phyloP scores from a whole-genome alignment of 1,284 basidiomycete species.

The Phylloporus sp. region DNA sequence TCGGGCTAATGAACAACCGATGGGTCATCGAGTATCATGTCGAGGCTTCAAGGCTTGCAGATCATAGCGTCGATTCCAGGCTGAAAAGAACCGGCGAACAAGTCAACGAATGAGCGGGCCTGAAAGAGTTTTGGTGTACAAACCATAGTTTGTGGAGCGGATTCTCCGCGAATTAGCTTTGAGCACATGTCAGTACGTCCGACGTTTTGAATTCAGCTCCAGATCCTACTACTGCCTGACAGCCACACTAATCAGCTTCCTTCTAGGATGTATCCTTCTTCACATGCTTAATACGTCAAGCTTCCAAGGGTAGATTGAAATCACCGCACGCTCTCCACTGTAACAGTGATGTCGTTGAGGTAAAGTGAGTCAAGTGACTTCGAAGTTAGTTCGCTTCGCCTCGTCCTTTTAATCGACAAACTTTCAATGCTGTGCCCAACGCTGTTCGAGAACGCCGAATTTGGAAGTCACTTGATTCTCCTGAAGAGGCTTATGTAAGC shows the following conservation, averaged over 20 bases:
- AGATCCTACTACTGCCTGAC: not conserved
- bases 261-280: not conserved
- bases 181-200: not conserved
- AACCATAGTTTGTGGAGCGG: not conserved
- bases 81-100: not conserved
- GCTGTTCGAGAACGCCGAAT: no score
- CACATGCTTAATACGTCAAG: no score
- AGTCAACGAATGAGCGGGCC: not conserved
- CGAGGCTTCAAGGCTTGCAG: not conserved
- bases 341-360: no score
- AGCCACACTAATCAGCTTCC: not conserved
- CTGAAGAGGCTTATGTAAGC: no score
- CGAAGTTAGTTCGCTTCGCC: no score
- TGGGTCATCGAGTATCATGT: not conserved
- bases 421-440: no score
- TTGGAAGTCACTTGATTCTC: no score
- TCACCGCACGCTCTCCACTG: no score
- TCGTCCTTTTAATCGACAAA: no score
- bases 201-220: not conserved
- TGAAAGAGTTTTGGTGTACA: not conserved
- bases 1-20: not conserved
- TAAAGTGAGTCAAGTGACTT: no score
- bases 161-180: not conserved
- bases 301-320: no score
- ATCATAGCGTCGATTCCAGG: not conserved